A percentile compares a stretch with the other conserved stretches of the same genome.
These are phyloP conservation scores for Phaeosphaeria sp. DNA, from an alignment of 2,329 filamentous ascomycete genomes.

Conservation along the genomic window DNA sequence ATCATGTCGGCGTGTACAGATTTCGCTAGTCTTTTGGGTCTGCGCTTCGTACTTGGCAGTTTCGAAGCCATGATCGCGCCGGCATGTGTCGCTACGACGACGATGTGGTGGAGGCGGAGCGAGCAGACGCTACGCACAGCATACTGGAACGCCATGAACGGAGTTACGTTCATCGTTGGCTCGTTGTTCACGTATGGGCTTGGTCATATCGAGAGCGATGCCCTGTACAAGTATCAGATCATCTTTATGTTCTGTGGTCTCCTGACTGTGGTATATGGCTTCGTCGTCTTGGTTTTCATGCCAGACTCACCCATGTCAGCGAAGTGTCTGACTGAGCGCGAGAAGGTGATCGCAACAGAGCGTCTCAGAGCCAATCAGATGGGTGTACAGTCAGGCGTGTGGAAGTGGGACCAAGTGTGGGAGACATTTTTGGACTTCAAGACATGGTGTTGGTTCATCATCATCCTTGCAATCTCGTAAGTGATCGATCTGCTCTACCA, in stretches of 20 bases:
- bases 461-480: constrained; percentile 51
- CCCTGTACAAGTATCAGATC: constrained; percentile 52
- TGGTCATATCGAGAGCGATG: constrained; percentile 58
- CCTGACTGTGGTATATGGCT: constrained; percentile 52
- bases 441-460: constrained; percentile 60
- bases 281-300: constrained; percentile 50
- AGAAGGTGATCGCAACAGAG: constrained; percentile 25
- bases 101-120: constrained; percentile 66
- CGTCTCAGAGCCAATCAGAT: constrained; percentile 29
- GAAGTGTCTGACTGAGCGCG: constrained; percentile 24
- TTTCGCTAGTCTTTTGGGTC: constrained; percentile 45
- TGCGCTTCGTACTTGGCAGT: constrained; percentile 51
- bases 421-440: constrained; percentile 32
- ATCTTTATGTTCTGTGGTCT: constrained; percentile 56
- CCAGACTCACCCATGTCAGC: constrained; percentile 53
- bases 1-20: constrained; percentile 60
- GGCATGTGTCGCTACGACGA: constrained; percentile 63
- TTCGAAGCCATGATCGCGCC: constrained; percentile 50
- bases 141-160: constrained; percentile 68
- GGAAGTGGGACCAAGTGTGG: constrained; percentile 71
- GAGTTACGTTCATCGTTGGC: constrained; percentile 62
- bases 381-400: constrained; percentile 72
- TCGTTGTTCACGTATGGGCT: constrained; percentile 64
- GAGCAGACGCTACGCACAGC: constrained; percentile 64
- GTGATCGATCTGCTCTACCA: not conserved